phyloP scores from a whole-genome alignment of 768 basidiomycete genomes.

The Amanita brunnescens region DNA sequence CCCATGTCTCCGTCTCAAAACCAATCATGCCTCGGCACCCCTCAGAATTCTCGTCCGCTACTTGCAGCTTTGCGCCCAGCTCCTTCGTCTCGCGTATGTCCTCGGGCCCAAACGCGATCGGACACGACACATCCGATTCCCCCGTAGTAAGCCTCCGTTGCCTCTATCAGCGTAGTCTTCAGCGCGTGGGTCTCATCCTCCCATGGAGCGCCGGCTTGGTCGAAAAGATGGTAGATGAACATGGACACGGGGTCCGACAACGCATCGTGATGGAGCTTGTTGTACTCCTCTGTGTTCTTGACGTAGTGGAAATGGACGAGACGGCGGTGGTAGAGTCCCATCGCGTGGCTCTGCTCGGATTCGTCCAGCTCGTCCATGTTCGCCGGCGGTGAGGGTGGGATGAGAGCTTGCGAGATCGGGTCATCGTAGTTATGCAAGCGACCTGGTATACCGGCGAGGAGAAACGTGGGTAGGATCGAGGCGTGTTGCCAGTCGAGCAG shows the following conservation, averaged over 20 bases:
- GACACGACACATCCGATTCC: too few species aligned
- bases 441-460: conserved; percentile 35
- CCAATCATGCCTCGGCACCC: too few species aligned
- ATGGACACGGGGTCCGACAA: conserved; percentile 11
- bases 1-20: too few species aligned
- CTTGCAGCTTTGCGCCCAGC: too few species aligned
- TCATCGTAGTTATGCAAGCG: conserved; percentile 41
- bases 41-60: too few species aligned
- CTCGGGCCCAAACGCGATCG: too few species aligned
- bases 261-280: conserved; percentile 31
- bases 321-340: conserved; percentile 33
- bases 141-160: too few species aligned
- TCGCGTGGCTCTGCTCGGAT: conserved; percentile 21
- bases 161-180: too few species aligned
- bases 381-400: conserved; percentile 33
- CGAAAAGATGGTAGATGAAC: too few species aligned
- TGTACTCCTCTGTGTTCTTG: conserved; percentile 34
- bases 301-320: conserved; percentile 44
- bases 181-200: too few species aligned
- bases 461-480: conserved; percentile 43
- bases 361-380: conserved; percentile 31
- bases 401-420: conserved; percentile 26
- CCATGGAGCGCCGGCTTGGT: too few species aligned
- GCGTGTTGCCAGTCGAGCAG: conserved; percentile 44
- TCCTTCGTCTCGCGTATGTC: too few species aligned